Percentiles rank a stretch among this genome's conserved stretches.
Evolutionary conservation across 1,284 basidiomycete species (phyloP).

Genomic region (Rhodotorula sp.): DNA sequence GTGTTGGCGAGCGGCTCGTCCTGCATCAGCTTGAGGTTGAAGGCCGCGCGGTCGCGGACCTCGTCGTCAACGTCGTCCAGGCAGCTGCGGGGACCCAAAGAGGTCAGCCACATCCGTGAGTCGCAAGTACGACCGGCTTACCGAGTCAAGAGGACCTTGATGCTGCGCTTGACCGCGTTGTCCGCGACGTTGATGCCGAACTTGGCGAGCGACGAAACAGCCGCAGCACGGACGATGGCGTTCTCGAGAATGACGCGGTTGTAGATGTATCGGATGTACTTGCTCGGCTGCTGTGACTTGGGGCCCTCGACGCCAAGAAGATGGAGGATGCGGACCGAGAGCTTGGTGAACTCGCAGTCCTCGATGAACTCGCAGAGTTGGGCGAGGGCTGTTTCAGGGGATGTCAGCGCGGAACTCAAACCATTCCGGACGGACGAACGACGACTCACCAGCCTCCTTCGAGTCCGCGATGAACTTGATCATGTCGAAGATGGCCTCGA

Average conservation of each 20-base stretch:
- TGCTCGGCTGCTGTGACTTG: conserved; percentile 89
- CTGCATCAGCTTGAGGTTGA: conserved; percentile 83
- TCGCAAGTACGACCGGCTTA: conserved; percentile 46
- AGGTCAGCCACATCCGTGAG: background rate
- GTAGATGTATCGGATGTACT: conserved; percentile 99
- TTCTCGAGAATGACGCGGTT: conserved; percentile 99
- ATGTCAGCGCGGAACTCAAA: background rate
- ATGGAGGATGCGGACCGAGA: conserved; percentile 94
- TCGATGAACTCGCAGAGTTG: conserved; percentile 99
- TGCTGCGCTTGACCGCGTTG: conserved; percentile 72
- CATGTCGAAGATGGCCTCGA: conserved; percentile 99
- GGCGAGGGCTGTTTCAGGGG: conserved; percentile 66
- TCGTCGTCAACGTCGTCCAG: conserved; percentile 99
- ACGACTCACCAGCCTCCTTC: conserved; percentile 67
- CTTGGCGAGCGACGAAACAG: conserved; percentile 90
- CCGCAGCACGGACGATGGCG: conserved; percentile 94
- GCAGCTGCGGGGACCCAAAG: conserved; percentile 60
- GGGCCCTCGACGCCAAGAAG: conserved; percentile 95
- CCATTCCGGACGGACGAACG: background rate
- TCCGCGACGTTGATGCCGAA: conserved; percentile 90
- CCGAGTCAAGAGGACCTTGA: conserved; percentile 80
- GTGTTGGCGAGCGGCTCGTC: conserved; percentile 75
- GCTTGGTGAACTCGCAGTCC: conserved; percentile 99
- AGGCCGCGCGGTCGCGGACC: conserved; percentile 93
- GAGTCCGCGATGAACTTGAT: conserved; percentile 94